phyloP scores from a whole-genome alignment of 768 basidiomycete genomes.

The Russula sp. region DNA sequence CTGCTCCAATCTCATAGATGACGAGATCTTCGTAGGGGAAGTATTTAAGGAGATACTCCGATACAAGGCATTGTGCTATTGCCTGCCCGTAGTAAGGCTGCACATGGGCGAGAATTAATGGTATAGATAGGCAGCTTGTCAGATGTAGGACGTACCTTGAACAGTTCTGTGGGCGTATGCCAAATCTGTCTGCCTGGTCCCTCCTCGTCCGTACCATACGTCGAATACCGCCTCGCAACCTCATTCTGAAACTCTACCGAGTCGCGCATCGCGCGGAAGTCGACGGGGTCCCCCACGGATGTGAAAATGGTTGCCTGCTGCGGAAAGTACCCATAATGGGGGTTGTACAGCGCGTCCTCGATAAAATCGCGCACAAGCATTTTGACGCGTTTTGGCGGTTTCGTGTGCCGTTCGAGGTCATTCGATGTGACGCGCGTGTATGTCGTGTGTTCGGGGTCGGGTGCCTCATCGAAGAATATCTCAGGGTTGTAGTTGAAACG shows the following conservation, averaged over 20 bases:
- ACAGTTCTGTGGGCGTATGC: constrained; percentile 98
- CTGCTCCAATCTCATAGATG: constrained; percentile 97
- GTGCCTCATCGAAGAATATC: constrained; percentile 50
- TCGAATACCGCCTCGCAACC: constrained; percentile 72
- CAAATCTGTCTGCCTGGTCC: constrained; percentile 88
- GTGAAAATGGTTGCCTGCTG: constrained; percentile 90
- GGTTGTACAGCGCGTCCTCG: constrained; percentile 95
- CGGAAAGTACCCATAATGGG: constrained; percentile 95
- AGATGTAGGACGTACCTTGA: constrained; percentile 64
- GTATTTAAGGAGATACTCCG: constrained; percentile 90
- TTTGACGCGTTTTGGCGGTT: constrained; percentile 77
- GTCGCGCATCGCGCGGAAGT: constrained; percentile 67
- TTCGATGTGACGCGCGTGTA: constrained; percentile 68
- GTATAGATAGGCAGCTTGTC: constrained; percentile 10
- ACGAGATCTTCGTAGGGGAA: constrained; percentile 96
- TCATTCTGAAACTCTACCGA: constrained; percentile 75
- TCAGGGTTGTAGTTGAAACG: constrained; percentile 78
- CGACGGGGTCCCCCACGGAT: constrained; percentile 53
- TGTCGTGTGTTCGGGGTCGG: constrained; percentile 45
- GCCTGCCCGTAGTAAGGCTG: constrained; percentile 96
- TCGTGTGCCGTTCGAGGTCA: constrained; percentile 51
- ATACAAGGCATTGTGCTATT: constrained; percentile 82
- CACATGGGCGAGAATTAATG: constrained; percentile 6
- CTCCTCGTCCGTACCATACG: constrained; percentile 60
- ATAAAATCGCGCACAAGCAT: constrained; percentile 97